phyloP scores from a whole-genome alignment of 768 basidiomycete genomes.

The Brasilioporus rufonigricans region DNA sequence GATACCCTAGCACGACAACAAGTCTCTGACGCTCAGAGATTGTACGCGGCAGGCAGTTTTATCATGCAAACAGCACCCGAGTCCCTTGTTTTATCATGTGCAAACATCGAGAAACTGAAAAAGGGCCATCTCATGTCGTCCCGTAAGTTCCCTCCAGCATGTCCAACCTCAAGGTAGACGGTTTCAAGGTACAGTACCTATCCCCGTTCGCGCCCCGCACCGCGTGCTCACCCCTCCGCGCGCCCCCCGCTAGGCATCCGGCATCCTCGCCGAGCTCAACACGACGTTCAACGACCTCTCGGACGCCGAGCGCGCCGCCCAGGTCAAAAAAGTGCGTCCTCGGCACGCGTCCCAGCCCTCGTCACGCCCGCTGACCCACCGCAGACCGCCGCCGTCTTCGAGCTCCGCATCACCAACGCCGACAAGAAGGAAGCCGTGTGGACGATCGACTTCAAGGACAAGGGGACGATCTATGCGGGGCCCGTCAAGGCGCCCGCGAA shows the following conservation, averaged over 20 bases:
- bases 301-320: constrained; percentile 60
- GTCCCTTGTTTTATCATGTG: no score
- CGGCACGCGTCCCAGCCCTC: background rate
- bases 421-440: constrained; percentile 71
- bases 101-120: no score
- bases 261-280: constrained; percentile 54
- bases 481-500: constrained; percentile 47
- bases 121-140: background rate
- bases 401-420: constrained; percentile 74
- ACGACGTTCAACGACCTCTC: constrained; percentile 50
- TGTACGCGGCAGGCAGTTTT: no score
- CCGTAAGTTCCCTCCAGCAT: constrained; percentile 33
- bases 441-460: constrained; percentile 94
- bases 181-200: constrained; percentile 63
- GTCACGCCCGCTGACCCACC: background rate
- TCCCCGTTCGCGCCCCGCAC: background rate
- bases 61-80: no score
- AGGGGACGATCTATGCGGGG: constrained; percentile 75
- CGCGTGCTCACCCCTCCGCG: background rate
- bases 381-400: constrained; percentile 86
- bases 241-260: constrained; percentile 52
- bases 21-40: no score
- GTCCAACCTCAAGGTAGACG: constrained; percentile 70
- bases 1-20: no score
- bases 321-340: constrained; percentile 64